Evolutionary conservation across 306 rosid genomes (phyloP).

Genomic region (Medicago ruthenica): DNA sequence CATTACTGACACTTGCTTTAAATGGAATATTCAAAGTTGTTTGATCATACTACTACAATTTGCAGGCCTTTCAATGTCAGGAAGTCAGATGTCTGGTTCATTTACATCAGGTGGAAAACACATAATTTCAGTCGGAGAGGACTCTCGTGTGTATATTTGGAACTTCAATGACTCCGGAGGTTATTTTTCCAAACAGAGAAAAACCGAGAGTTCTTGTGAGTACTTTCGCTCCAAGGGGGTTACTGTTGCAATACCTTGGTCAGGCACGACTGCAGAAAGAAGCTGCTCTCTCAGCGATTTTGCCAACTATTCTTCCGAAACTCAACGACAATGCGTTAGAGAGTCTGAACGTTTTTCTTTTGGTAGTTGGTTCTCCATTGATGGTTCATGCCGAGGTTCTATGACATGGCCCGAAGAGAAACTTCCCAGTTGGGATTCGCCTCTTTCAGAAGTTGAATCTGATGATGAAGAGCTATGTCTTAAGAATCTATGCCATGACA

Average conservation of each 20-base stretch:
- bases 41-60: conserved; percentile 34
- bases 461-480: conserved; percentile 24
- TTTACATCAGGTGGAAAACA: conserved; percentile 66
- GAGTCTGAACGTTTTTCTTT: conserved; percentile 59
- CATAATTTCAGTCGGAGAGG: conserved; percentile 78
- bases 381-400: conserved; percentile 62
- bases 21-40: conserved; percentile 35
- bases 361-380: conserved; percentile 72
- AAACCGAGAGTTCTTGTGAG: conserved; percentile 67
- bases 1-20: not conserved
- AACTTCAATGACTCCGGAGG: conserved; percentile 47
- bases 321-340: conserved; percentile 37
- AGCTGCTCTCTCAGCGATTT: conserved; percentile 24
- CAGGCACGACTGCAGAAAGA: conserved; percentile 54
- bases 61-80: conserved; percentile 73
- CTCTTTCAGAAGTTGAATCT: conserved; percentile 47
- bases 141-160: conserved; percentile 80
- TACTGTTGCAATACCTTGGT: conserved; percentile 83
- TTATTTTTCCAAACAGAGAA: conserved; percentile 50
- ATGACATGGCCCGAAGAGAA: conserved; percentile 93
- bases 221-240: conserved; percentile 73
- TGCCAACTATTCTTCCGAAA: conserved; percentile 35
- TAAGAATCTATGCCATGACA: conserved; percentile 36
- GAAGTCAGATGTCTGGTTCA: conserved; percentile 82
- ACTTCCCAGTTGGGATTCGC: conserved; percentile 63